A percentile compares a stretch with the other conserved stretches of the same genome.
Evolutionary conservation across 2,329 filamentous ascomycete genomes (phyloP).

Genomic region (Herpotrichia juniperi): DNA sequence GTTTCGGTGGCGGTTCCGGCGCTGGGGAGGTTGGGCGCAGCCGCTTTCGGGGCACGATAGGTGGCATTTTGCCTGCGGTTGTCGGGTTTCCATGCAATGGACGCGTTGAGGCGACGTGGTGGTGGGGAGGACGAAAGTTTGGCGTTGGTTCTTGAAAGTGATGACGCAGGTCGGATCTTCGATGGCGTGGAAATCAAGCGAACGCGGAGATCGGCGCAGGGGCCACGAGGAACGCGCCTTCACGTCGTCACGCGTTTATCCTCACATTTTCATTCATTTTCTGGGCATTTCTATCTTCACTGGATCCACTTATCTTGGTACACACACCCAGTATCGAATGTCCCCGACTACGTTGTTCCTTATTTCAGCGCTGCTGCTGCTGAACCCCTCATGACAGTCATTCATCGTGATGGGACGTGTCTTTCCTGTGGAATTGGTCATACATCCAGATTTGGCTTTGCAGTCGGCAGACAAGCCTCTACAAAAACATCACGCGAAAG

Average conservation of each 20-base stretch:
- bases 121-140: neutral
- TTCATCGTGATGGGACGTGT: no score
- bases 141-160: neutral
- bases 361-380: no score
- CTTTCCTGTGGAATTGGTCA: no score
- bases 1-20: slow-evolving; percentile 30
- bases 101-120: neutral
- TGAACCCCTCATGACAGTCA: no score
- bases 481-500: no score
- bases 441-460: no score
- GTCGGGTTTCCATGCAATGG: neutral
- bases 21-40: slow-evolving; percentile 54
- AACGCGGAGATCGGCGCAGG: slow-evolving; percentile 4
- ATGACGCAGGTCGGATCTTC: slow-evolving; percentile 4
- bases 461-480: no score
- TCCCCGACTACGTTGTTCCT: no score
- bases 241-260: neutral
- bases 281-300: neutral
- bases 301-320: no score
- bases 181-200: slow-evolving; percentile 1
- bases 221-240: neutral
- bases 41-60: slow-evolving; percentile 69
- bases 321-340: no score
- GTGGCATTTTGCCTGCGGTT: slow-evolving; percentile 62
- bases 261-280: no score